Evolutionary conservation across 2,329 filamentous ascomycete genomes (phyloP).

Genomic region (Aspergillus amoenus): DNA sequence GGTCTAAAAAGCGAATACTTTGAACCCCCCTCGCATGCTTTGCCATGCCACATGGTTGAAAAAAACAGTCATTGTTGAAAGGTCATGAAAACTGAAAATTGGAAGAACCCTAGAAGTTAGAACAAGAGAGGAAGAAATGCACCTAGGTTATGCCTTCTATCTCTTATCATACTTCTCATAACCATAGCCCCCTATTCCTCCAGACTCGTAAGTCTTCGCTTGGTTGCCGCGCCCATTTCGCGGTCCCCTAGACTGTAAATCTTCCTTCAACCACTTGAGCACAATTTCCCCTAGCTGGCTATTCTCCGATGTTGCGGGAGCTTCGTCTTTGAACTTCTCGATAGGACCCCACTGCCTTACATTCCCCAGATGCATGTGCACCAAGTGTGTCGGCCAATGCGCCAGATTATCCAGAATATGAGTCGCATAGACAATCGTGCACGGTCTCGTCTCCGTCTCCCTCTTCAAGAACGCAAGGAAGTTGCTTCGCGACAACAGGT

Average conservation of each 20-base stretch:
- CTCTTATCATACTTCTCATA: conserved; percentile 45
- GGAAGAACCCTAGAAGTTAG: conserved; percentile 1
- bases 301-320: conserved; percentile 64
- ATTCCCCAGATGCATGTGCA: conserved; percentile 88
- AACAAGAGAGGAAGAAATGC: not conserved
- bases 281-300: conserved; percentile 85
- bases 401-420: conserved; percentile 96
- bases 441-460: conserved; percentile 78
- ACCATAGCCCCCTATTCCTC: conserved; percentile 66
- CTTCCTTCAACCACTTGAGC: conserved; percentile 78
- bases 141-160: conserved; percentile 7
- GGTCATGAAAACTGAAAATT: conserved; percentile 6
- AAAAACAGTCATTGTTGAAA: conserved; percentile 22
- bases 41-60: conserved; percentile 11
- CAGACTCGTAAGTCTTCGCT: conserved; percentile 53
- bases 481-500: conserved; percentile 78
- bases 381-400: conserved; percentile 90
- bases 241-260: conserved; percentile 76
- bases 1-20: conserved; percentile 17
- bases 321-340: conserved; percentile 63
- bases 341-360: conserved; percentile 84
- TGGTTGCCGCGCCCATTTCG: conserved; percentile 59
- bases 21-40: conserved; percentile 18
- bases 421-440: conserved; percentile 95
- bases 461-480: conserved; percentile 83